A percentile compares a stretch with the other conserved stretches of the same genome.
phyloP scores from a whole-genome alignment of 441 rosid genomes.

The Gossypium aridum region DNA sequence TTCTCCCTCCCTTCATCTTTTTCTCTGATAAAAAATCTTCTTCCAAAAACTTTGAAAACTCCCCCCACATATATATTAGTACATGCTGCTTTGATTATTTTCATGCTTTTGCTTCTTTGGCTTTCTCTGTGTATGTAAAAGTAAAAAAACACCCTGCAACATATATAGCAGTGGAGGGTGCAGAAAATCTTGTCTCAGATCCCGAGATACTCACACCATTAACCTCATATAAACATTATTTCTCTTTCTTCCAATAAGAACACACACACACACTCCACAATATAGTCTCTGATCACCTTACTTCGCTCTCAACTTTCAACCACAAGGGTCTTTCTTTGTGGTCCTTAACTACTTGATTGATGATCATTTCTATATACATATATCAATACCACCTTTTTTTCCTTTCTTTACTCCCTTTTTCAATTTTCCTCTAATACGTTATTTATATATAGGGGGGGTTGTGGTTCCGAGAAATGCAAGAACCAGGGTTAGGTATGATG shows the following conservation, averaged over 20 bases:
- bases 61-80: neutral
- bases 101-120: slow-evolving; percentile 12
- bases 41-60: slow-evolving; percentile 3
- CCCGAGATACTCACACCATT: slow-evolving; percentile 41
- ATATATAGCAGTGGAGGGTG: slow-evolving; percentile 24
- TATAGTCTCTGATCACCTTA: too few species aligned
- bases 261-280: neutral
- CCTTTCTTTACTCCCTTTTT: neutral
- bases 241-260: neutral
- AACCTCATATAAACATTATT: slow-evolving; percentile 24
- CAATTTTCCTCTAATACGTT: neutral
- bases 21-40: neutral
- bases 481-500: slow-evolving; percentile 65
- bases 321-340: slow-evolving; percentile 16
- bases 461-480: slow-evolving; percentile 46
- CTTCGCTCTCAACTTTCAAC: slow-evolving; percentile 6
- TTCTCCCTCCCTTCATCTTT: neutral
- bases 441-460: too few species aligned
- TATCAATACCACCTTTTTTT: neutral
- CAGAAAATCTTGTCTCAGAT: slow-evolving; percentile 48
- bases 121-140: slow-evolving; percentile 12
- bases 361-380: neutral
- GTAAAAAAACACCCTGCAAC: slow-evolving; percentile 20
- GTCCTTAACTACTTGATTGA: slow-evolving; percentile 14
- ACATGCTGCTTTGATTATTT: neutral